Percentiles rank a stretch among this genome's conserved stretches.
These are phyloP conservation scores for Dactylis glomerata DNA, from an alignment of 176 grass and related monocot species.

Conservation along the genomic window DNA sequence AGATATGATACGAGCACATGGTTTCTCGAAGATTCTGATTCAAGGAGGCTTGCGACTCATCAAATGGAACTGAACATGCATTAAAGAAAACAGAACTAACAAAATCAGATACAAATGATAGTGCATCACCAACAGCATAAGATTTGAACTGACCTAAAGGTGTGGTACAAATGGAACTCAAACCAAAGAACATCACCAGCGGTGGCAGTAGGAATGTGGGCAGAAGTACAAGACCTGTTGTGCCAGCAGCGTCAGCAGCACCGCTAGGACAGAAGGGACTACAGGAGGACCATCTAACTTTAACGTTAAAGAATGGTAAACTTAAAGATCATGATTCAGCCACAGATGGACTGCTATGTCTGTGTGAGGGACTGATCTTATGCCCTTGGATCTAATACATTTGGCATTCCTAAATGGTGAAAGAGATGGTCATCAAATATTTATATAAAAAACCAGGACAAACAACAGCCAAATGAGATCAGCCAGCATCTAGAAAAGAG, in stretches of 20 bases:
- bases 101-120: neutral
- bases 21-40: neutral
- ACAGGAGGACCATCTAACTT: neutral
- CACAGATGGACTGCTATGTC: neutral
- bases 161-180: too few species aligned
- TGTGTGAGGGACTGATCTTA: neutral
- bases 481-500: too few species aligned
- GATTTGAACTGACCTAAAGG: neutral
- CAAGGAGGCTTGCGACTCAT: neutral
- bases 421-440: neutral
- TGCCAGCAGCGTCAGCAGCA: neutral
- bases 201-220: neutral
- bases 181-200: neutral
- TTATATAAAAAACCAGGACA: neutral
- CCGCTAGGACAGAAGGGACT: neutral
- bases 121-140: neutral
- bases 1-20: neutral
- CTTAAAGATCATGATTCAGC: neutral
- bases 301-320: neutral
- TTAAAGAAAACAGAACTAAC: neutral
- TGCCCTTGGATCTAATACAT: neutral
- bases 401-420: neutral
- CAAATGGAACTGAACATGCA: neutral
- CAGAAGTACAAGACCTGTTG: neutral
- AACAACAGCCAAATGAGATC: too few species aligned